Evolutionary conservation across 192 early-diverging fungal genomes (phyloP).

Genomic region (Dimargaris verticillata): DNA sequence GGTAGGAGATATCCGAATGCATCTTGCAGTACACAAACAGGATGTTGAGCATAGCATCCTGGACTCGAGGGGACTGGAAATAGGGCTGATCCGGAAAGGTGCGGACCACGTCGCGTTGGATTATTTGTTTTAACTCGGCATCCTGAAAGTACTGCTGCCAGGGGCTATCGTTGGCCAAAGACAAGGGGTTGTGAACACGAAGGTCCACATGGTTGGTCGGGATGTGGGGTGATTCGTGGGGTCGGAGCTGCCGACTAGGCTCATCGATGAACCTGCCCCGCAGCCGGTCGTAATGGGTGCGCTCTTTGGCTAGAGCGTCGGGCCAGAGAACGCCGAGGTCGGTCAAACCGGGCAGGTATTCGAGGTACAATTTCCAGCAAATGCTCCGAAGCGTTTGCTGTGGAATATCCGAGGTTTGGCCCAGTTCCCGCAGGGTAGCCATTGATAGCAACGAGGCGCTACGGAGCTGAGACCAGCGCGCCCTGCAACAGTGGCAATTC

Average conservation of each 20-base stretch:
- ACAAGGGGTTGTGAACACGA: constrained; percentile 70
- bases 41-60: constrained; percentile 55
- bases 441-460: constrained; percentile 1
- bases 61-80: constrained; percentile 48
- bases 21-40: constrained; percentile 86
- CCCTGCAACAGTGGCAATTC: background rate
- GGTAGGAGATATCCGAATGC: constrained; percentile 74
- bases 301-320: constrained; percentile 37
- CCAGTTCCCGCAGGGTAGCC: background rate
- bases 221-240: background rate
- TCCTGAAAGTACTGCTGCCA: constrained; percentile 89
- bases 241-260: constrained; percentile 17
- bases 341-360: constrained; percentile 22
- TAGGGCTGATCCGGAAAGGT: constrained; percentile 83
- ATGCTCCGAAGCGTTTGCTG: background rate
- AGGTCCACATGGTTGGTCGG: constrained; percentile 27
- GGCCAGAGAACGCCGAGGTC: constrained; percentile 26
- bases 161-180: constrained; percentile 72
- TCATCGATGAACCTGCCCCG: constrained; percentile 47
- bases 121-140: constrained; percentile 64
- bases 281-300: constrained; percentile 48
- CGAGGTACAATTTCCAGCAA: constrained; percentile 16
- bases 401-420: background rate
- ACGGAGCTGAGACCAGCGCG: constrained; percentile 3
- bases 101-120: constrained; percentile 79